A percentile compares a stretch with the other conserved stretches of the same genome.
These are phyloP conservation scores for Omphalotus guepiniiformis DNA, from an alignment of 768 basidiomycete species.

Conservation along the genomic window DNA sequence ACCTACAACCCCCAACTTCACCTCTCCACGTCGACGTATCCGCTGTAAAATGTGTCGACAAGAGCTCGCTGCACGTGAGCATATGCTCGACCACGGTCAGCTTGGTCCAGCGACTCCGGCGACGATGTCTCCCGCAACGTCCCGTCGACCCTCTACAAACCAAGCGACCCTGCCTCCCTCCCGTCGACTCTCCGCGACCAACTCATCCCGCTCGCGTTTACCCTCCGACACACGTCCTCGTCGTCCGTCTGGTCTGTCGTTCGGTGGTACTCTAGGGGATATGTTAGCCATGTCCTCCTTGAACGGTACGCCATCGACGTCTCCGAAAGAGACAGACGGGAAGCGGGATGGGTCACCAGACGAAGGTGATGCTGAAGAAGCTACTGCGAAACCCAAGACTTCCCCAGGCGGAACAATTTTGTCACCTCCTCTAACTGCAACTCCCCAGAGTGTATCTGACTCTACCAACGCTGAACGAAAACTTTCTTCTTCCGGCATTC, in stretches of 20 bases:
- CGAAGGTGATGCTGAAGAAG: slow-evolving; percentile 15
- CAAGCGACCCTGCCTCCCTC: slow-evolving; percentile 13
- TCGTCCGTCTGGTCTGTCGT: slow-evolving; percentile 27
- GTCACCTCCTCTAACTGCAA: slow-evolving; percentile 8
- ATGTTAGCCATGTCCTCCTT: slow-evolving; percentile 31
- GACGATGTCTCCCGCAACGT: slow-evolving; percentile 41
- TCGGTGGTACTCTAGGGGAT: slow-evolving; percentile 24
- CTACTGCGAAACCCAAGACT: slow-evolving; percentile 11
- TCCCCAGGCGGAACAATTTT: slow-evolving; percentile 1
- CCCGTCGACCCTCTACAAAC: slow-evolving; percentile 35
- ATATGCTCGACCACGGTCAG: slow-evolving; percentile 90
- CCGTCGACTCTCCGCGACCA: no score
- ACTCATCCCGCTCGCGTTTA: slow-evolving; percentile 21
- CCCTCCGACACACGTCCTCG: slow-evolving; percentile 22
- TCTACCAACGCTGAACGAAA: background rate
- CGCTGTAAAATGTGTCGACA: slow-evolving; percentile 91
- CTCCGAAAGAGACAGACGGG: background rate
- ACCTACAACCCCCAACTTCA: slow-evolving; percentile 53
- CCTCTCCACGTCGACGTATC: slow-evolving; percentile 55
- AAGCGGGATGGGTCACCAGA: background rate
- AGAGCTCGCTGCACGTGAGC: slow-evolving; percentile 85
- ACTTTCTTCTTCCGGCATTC: slow-evolving; percentile 5
- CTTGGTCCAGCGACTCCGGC: slow-evolving; percentile 61
- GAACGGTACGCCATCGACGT: background rate
- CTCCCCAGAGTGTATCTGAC: slow-evolving; percentile 6